Evolutionary conservation across 2,329 filamentous ascomycete species (phyloP).

Genomic region (Coniella lustricola): DNA sequence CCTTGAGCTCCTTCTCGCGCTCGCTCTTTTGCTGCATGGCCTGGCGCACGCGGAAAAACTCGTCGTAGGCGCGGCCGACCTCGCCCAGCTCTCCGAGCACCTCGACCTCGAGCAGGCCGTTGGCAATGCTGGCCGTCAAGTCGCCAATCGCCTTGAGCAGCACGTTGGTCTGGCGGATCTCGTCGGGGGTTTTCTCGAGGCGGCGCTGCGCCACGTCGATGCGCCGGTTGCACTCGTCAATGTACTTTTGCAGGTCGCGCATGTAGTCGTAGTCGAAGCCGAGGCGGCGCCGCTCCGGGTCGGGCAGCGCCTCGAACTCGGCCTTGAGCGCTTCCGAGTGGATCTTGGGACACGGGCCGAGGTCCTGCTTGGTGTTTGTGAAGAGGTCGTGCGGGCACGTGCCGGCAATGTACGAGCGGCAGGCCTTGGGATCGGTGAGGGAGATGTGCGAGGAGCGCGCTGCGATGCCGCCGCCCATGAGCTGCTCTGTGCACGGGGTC

Average conservation of each 20-base stretch:
- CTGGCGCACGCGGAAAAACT: constrained; percentile 78
- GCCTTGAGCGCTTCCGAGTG: constrained; percentile 83
- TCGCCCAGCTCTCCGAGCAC: constrained; percentile 75
- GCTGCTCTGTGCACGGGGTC: constrained; percentile 64
- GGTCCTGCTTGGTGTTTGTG: constrained; percentile 98
- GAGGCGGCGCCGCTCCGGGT: constrained; percentile 66
- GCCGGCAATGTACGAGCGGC: constrained; percentile 86
- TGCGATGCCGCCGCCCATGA: constrained; percentile 70
- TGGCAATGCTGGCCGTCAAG: constrained; percentile 68
- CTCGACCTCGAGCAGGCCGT: constrained; percentile 77
- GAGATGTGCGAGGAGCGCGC: constrained; percentile 75
- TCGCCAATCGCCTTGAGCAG: constrained; percentile 83
- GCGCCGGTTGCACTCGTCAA: constrained; percentile 90
- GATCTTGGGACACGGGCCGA: constrained; percentile 80
- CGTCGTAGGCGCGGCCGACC: constrained; percentile 75
- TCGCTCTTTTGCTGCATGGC: constrained; percentile 75
- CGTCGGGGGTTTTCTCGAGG: constrained; percentile 94
- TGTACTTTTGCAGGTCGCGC: constrained; percentile 91
- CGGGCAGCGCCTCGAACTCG: constrained; percentile 73
- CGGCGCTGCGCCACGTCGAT: constrained; percentile 87
- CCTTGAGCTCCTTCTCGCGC: constrained; percentile 80
- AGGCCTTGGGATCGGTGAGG: constrained; percentile 88
- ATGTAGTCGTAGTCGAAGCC: constrained; percentile 97
- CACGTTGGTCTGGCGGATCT: constrained; percentile 90
- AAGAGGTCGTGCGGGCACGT: constrained; percentile 98